Base-by-base conservation (phyloP, 176 grass and related monocot species). In the Juncus effusus region DNA sequence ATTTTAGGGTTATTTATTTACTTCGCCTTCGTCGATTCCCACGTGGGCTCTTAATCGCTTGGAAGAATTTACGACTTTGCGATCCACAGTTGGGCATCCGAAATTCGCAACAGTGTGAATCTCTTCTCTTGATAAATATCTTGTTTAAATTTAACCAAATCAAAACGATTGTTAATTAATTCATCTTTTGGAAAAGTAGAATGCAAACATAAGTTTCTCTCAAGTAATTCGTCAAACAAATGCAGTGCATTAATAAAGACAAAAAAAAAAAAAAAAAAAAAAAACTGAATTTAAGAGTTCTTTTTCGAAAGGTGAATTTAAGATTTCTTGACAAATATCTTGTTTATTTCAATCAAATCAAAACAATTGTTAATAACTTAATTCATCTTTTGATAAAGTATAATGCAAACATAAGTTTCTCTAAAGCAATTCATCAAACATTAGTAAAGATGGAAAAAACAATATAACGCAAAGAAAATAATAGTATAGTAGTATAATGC, bases 11-110 rank as follows among this genome's bases (percentile, higher is more conserved):
- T 74, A 19, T 77, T 28, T 28, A 28, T 28, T 28, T 86, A 88
- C 91, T 76, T 91, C 77, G 83, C 82, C 88, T 86, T 96, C 93
- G 53, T 86, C 85, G 73, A 91, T 86, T 4, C 85, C 85, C 65
- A 97, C 77, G 83, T 89, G 76, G 67, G 75, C 88, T 58, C 85
- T 83, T 71, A 89, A 58, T 47, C 85, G 93, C 67, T 96, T 96
- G 38, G 77, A 84, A 28, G 93, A 89, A 72, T 91, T 89, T 11
- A 89, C 80, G 79, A 96, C 80, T 79, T 96, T 96, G 63, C 82
- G 82, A 61, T 96, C 93, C 63, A 84, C 59, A 67, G 71, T 91
- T 40, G 93, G 85, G 61, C 85, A 91, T 65, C 93, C 93, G 73
- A 65, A 77, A 67, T 54, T 67, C 45, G 80, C 61, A 42, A 79